Evolutionary conservation across 2,329 filamentous ascomycete species (phyloP).

Genomic region (Botrytis paeoniae): DNA sequence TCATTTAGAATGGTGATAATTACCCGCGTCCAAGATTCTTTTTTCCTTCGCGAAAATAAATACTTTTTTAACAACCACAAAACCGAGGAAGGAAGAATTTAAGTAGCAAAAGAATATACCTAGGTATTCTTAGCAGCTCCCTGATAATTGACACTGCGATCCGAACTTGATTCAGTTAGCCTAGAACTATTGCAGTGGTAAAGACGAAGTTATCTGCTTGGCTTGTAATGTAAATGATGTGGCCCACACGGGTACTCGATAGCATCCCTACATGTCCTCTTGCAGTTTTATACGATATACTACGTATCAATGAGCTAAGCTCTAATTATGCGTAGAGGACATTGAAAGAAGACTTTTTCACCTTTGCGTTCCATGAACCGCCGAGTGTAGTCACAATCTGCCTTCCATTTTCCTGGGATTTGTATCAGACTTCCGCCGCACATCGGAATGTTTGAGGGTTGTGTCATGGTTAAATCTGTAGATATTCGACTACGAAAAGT

Average conservation of each 20-base stretch:
- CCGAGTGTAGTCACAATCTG: neutral
- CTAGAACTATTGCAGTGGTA: too few relatives aligned
- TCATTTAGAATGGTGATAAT: neutral
- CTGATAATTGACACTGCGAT: too few relatives aligned
- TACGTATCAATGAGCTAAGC: neutral
- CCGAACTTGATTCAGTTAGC: too few relatives aligned
- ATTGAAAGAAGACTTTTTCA: neutral
- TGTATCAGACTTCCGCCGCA: neutral
- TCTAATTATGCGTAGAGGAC: neutral
- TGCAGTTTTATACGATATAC: neutral
- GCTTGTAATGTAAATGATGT: neutral
- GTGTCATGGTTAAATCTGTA: neutral
- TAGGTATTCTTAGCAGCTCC: too few relatives aligned
- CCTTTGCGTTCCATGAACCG: neutral
- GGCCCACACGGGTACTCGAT: neutral
- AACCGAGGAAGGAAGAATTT: too few relatives aligned
- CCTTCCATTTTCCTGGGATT: neutral
- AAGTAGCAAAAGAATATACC: too few relatives aligned
- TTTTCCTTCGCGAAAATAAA: too few relatives aligned
- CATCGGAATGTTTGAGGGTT: neutral
- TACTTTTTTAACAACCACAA: too few relatives aligned
- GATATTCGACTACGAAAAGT: rapidly evolving
- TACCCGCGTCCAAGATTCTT: neutral
- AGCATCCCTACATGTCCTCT: neutral
- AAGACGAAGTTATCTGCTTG: too few relatives aligned